phyloP scores from a whole-genome alignment of 73 alveolate genomes.

The Paramecium sonneborni region DNA sequence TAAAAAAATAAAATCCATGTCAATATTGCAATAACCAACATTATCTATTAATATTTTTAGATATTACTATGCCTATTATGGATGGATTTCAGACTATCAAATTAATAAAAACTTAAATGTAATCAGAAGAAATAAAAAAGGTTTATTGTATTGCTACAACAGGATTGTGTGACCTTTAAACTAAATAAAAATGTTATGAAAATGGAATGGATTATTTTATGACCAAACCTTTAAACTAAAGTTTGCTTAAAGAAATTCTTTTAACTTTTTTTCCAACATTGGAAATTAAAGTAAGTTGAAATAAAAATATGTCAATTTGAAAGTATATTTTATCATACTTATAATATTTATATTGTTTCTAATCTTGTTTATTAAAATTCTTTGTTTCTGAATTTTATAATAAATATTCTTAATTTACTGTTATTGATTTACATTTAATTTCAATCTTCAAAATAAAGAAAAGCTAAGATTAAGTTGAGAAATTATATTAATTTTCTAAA shows the following conservation, averaged over 20 bases:
- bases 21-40: neutral
- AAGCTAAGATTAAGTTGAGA: neutral
- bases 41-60: neutral
- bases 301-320: no score
- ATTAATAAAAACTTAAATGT: neutral
- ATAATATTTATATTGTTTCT: no score
- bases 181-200: neutral
- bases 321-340: no score
- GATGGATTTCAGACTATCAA: constrained; percentile 33
- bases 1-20: constrained; percentile 5
- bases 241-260: neutral
- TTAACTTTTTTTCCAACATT: neutral
- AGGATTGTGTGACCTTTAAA: neutral
- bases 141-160: constrained; percentile 1
- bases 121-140: neutral
- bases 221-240: neutral
- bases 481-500: no score
- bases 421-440: no score
- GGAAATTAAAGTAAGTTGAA: neutral
- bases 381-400: no score
- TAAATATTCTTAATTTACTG: no score
- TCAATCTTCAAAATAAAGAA: no score
- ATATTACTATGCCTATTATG: constrained; percentile 34
- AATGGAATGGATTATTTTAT: constrained; percentile 23
- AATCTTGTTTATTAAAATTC: no score